Evolutionary conservation across 768 basidiomycete genomes (phyloP).

Genomic region (Termitomyces sp.): DNA sequence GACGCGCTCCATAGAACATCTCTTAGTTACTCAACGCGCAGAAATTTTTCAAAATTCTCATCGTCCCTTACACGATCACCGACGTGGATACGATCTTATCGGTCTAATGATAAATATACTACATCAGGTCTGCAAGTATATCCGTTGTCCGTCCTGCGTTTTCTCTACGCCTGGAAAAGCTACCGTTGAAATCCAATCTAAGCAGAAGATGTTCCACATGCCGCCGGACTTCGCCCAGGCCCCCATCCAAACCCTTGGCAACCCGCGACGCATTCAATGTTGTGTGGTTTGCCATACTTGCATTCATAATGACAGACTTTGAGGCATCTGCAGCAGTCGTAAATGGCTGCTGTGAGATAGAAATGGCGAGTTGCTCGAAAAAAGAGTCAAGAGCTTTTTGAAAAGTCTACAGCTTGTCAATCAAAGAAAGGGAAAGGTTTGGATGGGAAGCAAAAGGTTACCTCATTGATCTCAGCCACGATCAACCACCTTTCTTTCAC

Average conservation of each 20-base stretch:
- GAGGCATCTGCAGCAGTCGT: constrained; percentile 60
- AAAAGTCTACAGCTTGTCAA: constrained; percentile 43
- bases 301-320: constrained; percentile 60
- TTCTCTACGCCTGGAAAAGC: constrained; percentile 49
- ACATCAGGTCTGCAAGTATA: constrained; percentile 30
- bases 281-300: constrained; percentile 48
- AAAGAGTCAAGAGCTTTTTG: constrained; percentile 65
- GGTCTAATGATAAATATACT: constrained; percentile 1
- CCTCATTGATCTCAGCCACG: constrained; percentile 77
- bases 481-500: constrained; percentile 64
- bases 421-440: background rate
- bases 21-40: background rate
- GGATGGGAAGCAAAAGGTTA: constrained; percentile 22
- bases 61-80: constrained; percentile 6
- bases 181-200: constrained; percentile 81
- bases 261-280: constrained; percentile 47
- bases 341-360: constrained; percentile 72
- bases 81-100: constrained; percentile 10
- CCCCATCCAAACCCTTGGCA: constrained; percentile 47
- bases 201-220: constrained; percentile 81
- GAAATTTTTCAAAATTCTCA: background rate
- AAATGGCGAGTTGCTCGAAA: constrained; percentile 73
- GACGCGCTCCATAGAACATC: constrained; percentile 5
- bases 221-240: constrained; percentile 59
- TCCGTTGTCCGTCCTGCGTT: constrained; percentile 17